Evolutionary conservation across 148 eudicot genomes (phyloP).

Genomic region (Dysphania ambrosioides): DNA sequence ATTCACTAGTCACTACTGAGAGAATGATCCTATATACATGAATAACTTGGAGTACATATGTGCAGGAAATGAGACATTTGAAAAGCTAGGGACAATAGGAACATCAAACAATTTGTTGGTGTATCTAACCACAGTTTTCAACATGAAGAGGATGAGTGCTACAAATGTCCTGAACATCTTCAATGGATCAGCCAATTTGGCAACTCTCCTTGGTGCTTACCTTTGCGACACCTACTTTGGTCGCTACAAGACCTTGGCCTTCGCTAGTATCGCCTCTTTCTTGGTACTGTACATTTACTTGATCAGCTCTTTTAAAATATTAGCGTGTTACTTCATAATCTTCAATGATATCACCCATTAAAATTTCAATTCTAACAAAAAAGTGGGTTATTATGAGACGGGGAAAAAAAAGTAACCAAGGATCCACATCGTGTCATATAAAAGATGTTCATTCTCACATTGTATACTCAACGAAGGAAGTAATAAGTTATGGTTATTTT

Average conservation of each 20-base stretch:
- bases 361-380: not conserved
- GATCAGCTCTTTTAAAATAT: not conserved
- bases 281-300: conserved; percentile 27
- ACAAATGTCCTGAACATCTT: conserved; percentile 48
- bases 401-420: not conserved
- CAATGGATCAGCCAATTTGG: conserved; percentile 57
- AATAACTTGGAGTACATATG: not conserved
- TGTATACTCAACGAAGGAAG: too few species aligned
- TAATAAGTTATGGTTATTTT: too few species aligned
- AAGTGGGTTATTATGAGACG: too few species aligned
- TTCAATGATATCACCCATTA: not conserved
- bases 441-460: too few species aligned
- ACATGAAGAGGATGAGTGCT: conserved; percentile 48
- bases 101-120: conserved; percentile 54
- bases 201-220: conserved; percentile 53
- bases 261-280: conserved; percentile 40
- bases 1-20: too few species aligned
- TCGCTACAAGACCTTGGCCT: conserved; percentile 48
- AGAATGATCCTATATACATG: too few species aligned
- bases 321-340: not conserved
- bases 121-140: conserved; percentile 53
- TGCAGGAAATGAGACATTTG: conserved; percentile 64
- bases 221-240: conserved; percentile 60
- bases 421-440: not conserved
- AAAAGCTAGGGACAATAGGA: conserved; percentile 64